phyloP scores from a whole-genome alignment of 140 eudicot species.

The Cichorium intybus region DNA sequence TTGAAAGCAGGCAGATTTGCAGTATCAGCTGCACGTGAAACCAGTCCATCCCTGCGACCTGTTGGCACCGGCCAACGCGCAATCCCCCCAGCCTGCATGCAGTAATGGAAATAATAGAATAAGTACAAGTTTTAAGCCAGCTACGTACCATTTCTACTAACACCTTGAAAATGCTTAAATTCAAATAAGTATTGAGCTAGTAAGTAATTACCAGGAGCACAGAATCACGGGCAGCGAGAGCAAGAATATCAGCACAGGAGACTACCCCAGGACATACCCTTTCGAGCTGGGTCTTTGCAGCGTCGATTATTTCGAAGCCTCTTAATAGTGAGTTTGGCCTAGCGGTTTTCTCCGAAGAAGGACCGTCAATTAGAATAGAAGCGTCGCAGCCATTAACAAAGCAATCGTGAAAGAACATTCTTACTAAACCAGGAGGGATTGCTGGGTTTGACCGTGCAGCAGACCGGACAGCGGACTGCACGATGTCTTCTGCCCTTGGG shows the following conservation, averaged over 20 bases:
- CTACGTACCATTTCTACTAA: not conserved
- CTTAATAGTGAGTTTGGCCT: constrained; percentile 38
- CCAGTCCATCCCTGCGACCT: constrained; percentile 63
- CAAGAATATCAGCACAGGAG: constrained; percentile 74
- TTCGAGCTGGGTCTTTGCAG: constrained; percentile 59
- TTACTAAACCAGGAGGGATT: constrained; percentile 45
- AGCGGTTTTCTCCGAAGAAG: constrained; percentile 44
- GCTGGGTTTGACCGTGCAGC: constrained; percentile 32
- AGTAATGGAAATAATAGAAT: not conserved
- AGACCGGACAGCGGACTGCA: constrained; percentile 30
- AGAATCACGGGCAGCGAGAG: constrained; percentile 66
- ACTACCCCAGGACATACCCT: constrained; percentile 52
- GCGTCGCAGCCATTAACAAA: constrained; percentile 68
- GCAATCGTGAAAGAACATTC: constrained; percentile 65
- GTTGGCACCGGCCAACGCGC: constrained; percentile 44
- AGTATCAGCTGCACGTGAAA: constrained; percentile 50
- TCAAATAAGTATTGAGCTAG: not conserved
- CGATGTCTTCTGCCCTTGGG: constrained; percentile 50
- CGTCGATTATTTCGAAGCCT: constrained; percentile 55
- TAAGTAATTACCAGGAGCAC: constrained; percentile 40
- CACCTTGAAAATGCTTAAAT: not conserved
- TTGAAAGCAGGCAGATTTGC: constrained; percentile 36
- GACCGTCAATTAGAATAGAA: constrained; percentile 53
- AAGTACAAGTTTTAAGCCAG: not conserved
- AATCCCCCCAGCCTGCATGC: constrained; percentile 45